phyloP scores from a whole-genome alignment of 2,329 filamentous ascomycete genomes.

The Alternaria tenuissima region DNA sequence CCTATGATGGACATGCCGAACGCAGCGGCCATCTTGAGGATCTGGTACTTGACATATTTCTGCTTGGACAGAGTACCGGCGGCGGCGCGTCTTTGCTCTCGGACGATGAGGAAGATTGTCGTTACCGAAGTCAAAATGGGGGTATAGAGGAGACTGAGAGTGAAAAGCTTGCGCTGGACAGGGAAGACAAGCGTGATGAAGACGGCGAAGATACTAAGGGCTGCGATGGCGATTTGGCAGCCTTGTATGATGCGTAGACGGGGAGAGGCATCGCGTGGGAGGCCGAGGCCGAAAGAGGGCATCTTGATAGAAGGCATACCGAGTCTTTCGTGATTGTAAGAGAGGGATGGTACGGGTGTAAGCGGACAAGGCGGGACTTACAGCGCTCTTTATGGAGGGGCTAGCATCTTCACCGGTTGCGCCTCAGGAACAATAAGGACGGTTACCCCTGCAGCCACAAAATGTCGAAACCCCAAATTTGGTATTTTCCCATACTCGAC shows the following conservation, averaged over 20 bases:
- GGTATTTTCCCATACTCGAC: conserved; percentile 15
- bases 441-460: conserved; percentile 6
- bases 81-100: conserved; percentile 28
- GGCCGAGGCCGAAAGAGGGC: not conserved
- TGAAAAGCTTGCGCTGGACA: conserved; percentile 29
- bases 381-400: conserved; percentile 22
- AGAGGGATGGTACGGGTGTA: not conserved
- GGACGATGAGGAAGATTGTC: conserved; percentile 28
- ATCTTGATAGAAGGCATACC: not conserved
- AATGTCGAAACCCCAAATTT: conserved; percentile 6
- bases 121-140: conserved; percentile 31
- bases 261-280: conserved; percentile 22
- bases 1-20: conserved; percentile 29
- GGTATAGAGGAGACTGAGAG: conserved; percentile 34
- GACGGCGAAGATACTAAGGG: conserved; percentile 23
- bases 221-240: conserved; percentile 25
- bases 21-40: conserved; percentile 31
- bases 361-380: not conserved
- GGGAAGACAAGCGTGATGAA: conserved; percentile 32
- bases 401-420: conserved; percentile 32
- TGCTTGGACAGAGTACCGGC: conserved; percentile 29
- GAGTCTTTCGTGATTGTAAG: not conserved
- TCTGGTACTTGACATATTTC: conserved; percentile 35
- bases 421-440: conserved; percentile 11
- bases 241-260: conserved; percentile 31